Percentiles rank a stretch among this genome's conserved stretches.
phyloP scores from a whole-genome alignment of 352 stramenopile genomes.

The Globisporangium canariense region DNA sequence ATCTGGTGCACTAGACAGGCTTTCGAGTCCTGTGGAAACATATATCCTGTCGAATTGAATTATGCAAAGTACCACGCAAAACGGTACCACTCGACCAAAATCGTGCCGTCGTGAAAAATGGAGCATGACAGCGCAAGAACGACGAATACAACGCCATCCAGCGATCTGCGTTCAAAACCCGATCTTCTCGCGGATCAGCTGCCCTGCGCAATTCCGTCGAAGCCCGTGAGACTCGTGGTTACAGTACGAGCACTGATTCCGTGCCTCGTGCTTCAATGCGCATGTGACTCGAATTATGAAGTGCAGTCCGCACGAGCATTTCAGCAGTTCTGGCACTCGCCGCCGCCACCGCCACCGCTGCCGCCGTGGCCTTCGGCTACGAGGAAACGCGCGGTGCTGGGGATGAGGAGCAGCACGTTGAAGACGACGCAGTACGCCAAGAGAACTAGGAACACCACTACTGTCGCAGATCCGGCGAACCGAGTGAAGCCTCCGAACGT shows the following conservation, averaged over 20 bases:
- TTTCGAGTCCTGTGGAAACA: background rate
- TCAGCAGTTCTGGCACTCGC: background rate
- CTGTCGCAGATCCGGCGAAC: slow-evolving; percentile 29
- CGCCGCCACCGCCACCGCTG: background rate
- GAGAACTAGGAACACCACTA: slow-evolving; percentile 32
- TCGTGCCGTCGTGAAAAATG: background rate
- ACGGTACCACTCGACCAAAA: slow-evolving; percentile 3
- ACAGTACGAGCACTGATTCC: too few relatives aligned
- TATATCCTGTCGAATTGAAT: background rate
- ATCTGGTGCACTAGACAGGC: too few relatives aligned
- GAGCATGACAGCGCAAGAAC: background rate
- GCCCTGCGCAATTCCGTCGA: background rate
- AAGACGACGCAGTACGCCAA: slow-evolving; percentile 47
- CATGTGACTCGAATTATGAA: background rate
- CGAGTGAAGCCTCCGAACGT: slow-evolving; percentile 50
- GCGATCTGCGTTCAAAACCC: background rate
- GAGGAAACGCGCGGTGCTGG: slow-evolving; percentile 10
- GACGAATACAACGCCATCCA: background rate
- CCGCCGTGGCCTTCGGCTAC: background rate
- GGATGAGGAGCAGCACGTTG: slow-evolving; percentile 42
- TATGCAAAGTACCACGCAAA: background rate
- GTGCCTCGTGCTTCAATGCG: background rate
- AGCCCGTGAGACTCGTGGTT: background rate
- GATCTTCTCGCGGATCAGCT: background rate
- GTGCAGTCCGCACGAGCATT: background rate